These are phyloP conservation scores for Acacia pycnantha DNA, from an alignment of 331 rosid genomes.

Conservation along the genomic window DNA sequence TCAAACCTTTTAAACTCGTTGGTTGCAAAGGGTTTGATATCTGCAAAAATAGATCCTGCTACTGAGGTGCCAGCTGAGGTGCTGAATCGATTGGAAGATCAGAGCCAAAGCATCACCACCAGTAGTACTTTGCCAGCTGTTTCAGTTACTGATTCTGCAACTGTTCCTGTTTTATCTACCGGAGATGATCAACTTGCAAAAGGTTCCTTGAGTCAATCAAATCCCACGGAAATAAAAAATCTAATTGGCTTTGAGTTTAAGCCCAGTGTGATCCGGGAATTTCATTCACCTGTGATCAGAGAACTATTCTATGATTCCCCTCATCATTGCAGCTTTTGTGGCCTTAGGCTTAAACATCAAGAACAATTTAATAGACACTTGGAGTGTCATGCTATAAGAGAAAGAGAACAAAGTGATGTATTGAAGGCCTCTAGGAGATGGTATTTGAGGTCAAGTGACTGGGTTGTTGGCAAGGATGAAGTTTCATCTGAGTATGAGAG, in stretches of 20 bases:
- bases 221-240: constrained; percentile 44
- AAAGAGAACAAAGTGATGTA: constrained; percentile 37
- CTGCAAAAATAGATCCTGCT: constrained; percentile 61
- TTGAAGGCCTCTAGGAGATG: constrained; percentile 63
- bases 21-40: constrained; percentile 92
- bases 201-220: constrained; percentile 38
- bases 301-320: constrained; percentile 64
- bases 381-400: constrained; percentile 75
- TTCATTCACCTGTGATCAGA: constrained; percentile 65
- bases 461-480: constrained; percentile 59
- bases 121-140: constrained; percentile 43
- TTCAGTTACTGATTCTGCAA: constrained; percentile 49
- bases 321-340: constrained; percentile 62
- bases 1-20: constrained; percentile 82
- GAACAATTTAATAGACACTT: constrained; percentile 71
- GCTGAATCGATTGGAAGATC: constrained; percentile 39
- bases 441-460: constrained; percentile 53
- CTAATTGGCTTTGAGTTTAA: constrained; percentile 80
- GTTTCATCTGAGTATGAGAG: constrained; percentile 33
- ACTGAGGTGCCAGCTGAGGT: constrained; percentile 40
- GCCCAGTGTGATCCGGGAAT: constrained; percentile 73
- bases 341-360: constrained; percentile 61
- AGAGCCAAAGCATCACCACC: constrained; percentile 39
- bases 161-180: constrained; percentile 39
- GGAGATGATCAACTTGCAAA: constrained; percentile 43